These are phyloP conservation scores for Parsonsia alboflavescens DNA, from an alignment of 257 asterid species.

Conservation along the genomic window DNA sequence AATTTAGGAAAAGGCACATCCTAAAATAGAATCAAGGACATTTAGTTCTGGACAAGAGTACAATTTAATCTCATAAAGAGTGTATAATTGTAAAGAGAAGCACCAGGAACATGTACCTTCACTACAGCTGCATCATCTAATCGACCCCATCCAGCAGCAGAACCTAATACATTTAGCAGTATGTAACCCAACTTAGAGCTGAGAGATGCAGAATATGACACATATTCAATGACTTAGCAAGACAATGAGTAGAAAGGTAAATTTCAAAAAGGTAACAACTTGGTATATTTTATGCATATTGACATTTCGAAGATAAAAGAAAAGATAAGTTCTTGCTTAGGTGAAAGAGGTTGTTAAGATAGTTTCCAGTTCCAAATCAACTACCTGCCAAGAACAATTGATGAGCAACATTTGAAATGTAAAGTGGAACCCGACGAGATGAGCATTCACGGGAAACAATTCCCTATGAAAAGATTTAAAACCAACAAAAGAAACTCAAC, in stretches of 20 bases:
- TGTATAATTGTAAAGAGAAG: slow-evolving; percentile 12
- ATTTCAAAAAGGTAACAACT: neutral
- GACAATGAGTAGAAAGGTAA: neutral
- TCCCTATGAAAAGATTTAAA: slow-evolving; percentile 53
- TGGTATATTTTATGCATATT: neutral
- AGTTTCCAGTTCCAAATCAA: neutral
- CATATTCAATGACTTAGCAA: neutral
- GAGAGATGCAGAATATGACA: neutral
- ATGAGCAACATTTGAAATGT: slow-evolving; percentile 76
- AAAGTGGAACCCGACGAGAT: slow-evolving; percentile 75
- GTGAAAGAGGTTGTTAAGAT: neutral
- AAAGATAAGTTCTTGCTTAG: neutral
- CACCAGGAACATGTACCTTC: slow-evolving; percentile 52
- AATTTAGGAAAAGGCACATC: no score
- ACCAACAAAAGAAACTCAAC: slow-evolving; percentile 13
- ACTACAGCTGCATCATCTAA: slow-evolving; percentile 94
- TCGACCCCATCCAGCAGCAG: slow-evolving; percentile 99
- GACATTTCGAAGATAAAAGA: neutral
- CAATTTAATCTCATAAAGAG: neutral
- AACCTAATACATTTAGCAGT: slow-evolving; percentile 53
- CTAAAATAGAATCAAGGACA: no score
- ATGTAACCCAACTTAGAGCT: neutral
- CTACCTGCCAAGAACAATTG: slow-evolving; percentile 88
- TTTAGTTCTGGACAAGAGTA: neutral
- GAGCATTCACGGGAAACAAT: slow-evolving; percentile 89